These are phyloP conservation scores for Talaromyces sp. DNA, from an alignment of 2,329 filamentous ascomycete genomes.

Conservation along the genomic window DNA sequence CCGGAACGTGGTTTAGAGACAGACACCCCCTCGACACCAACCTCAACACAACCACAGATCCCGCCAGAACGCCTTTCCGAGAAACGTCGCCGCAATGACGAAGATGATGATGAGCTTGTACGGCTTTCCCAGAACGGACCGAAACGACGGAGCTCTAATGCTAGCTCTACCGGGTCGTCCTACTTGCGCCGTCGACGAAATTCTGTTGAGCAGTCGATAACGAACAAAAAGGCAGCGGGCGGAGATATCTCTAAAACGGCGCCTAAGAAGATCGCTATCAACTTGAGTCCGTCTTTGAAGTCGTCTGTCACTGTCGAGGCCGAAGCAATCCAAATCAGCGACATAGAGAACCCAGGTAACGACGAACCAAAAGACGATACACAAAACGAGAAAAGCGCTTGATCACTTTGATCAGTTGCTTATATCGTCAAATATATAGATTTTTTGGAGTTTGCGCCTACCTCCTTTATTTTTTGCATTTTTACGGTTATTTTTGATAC, in stretches of 20 bases:
- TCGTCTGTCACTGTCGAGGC: slow-evolving; percentile 15
- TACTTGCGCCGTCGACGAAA: slow-evolving; percentile 30
- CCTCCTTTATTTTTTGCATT: neutral
- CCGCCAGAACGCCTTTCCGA: slow-evolving; percentile 77
- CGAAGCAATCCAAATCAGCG: slow-evolving; percentile 19
- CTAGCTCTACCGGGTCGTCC: slow-evolving; percentile 28
- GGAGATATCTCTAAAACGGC: slow-evolving; percentile 12
- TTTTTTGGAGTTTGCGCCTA: slow-evolving; percentile 9
- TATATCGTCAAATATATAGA: neutral
- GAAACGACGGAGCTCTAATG: slow-evolving; percentile 43
- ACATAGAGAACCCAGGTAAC: slow-evolving; percentile 26
- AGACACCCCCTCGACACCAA: slow-evolving; percentile 23
- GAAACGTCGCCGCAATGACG: slow-evolving; percentile 79
- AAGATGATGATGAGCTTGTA: slow-evolving; percentile 87
- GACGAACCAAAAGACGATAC: slow-evolving; percentile 3
- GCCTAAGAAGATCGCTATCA: slow-evolving; percentile 39
- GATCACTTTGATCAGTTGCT: neutral
- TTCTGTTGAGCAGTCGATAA: slow-evolving; percentile 23
- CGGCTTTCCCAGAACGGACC: slow-evolving; percentile 60
- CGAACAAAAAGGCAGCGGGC: slow-evolving; percentile 23
- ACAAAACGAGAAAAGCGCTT: neutral
- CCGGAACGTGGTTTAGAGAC: slow-evolving; percentile 15
- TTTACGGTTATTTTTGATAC: slow-evolving; percentile 4
- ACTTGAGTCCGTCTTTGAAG: slow-evolving; percentile 26
- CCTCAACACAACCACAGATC: slow-evolving; percentile 20